These are phyloP conservation scores for Scorias spongiosa DNA, from an alignment of 2,329 filamentous ascomycete genomes.

Conservation along the genomic window DNA sequence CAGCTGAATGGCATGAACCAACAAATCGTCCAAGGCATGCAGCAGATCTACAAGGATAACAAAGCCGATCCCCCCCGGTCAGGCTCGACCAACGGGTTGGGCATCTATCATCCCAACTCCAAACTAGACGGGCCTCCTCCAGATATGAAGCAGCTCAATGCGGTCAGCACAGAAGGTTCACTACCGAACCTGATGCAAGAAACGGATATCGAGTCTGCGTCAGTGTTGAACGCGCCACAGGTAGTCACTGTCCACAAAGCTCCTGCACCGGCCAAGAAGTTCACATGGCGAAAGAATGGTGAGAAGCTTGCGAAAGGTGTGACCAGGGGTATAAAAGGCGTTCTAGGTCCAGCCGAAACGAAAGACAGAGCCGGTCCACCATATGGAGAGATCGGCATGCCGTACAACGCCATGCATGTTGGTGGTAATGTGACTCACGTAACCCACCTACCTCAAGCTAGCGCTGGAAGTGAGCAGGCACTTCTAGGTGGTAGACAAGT, in stretches of 20 bases:
- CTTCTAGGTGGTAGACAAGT: constrained; percentile 3
- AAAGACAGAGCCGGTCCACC: constrained; percentile 5
- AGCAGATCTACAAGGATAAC: constrained; percentile 78
- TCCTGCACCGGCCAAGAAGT: constrained; percentile 63
- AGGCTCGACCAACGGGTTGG: constrained; percentile 39
- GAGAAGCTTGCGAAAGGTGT: constrained; percentile 90
- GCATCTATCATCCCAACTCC: constrained; percentile 36
- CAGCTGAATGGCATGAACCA: constrained; percentile 93
- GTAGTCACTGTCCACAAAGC: constrained; percentile 91
- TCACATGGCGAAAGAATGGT: constrained; percentile 96
- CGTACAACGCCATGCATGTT: constrained; percentile 18
- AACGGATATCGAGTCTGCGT: constrained; percentile 49
- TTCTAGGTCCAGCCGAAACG: constrained; percentile 40
- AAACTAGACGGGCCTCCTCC: constrained; percentile 7
- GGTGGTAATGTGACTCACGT: constrained; percentile 13
- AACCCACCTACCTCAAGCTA: constrained; percentile 8
- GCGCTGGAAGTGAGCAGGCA: constrained; percentile 16
- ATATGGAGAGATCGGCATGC: constrained; percentile 17
- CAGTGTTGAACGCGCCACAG: constrained; percentile 59
- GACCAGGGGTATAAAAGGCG: constrained; percentile 83
- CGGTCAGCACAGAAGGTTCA: constrained; percentile 19
- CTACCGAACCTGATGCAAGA: constrained; percentile 31
- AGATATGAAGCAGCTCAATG: constrained; percentile 29
- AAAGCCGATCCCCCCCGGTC: constrained; percentile 23
- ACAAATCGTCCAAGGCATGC: constrained; percentile 83